A percentile compares a stretch with the other conserved stretches of the same genome.
Conservation (phyloP, 305 asterid species). For the Fraxinus nigra region DNA sequence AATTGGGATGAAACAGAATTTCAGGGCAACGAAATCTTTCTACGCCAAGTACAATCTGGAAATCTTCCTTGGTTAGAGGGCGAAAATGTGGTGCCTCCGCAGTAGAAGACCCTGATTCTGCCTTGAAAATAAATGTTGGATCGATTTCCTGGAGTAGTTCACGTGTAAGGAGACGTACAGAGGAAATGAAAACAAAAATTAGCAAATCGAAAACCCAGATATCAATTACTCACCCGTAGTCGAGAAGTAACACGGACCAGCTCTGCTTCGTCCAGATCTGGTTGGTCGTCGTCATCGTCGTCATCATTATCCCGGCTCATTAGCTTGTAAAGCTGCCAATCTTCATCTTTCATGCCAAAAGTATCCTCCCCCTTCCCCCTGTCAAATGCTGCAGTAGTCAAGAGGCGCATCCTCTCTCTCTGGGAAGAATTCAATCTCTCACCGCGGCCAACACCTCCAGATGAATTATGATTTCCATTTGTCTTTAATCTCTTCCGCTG, state of each 20-base stretch:
- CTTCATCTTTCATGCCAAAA: conserved; percentile 88
- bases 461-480: conserved; percentile 69
- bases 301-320: conserved; percentile 93
- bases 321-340: conserved; percentile 97
- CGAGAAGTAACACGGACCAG: conserved; percentile 77
- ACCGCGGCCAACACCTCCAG: conserved; percentile 97
- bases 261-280: conserved; percentile 78
- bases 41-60: conserved; percentile 74
- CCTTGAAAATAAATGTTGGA: conserved; percentile 65
- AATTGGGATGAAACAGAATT: conserved; percentile 69
- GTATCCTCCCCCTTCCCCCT: conserved; percentile 99
- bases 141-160: conserved; percentile 64
- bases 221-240: conserved; percentile 59
- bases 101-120: conserved; percentile 60
- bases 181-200: neutral
- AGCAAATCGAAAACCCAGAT: neutral
- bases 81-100: conserved; percentile 73
- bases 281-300: conserved; percentile 64
- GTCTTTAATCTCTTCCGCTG: conserved; percentile 81
- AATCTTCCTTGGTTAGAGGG: conserved; percentile 86
- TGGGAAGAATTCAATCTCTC: conserved; percentile 87
- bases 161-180: neutral
- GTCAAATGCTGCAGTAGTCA: conserved; percentile 96
- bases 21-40: conserved; percentile 97
- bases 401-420: conserved; percentile 95